Conservation (phyloP, 2,329 filamentous ascomycete genomes). For the Paracoccidioides lutzii region DNA sequence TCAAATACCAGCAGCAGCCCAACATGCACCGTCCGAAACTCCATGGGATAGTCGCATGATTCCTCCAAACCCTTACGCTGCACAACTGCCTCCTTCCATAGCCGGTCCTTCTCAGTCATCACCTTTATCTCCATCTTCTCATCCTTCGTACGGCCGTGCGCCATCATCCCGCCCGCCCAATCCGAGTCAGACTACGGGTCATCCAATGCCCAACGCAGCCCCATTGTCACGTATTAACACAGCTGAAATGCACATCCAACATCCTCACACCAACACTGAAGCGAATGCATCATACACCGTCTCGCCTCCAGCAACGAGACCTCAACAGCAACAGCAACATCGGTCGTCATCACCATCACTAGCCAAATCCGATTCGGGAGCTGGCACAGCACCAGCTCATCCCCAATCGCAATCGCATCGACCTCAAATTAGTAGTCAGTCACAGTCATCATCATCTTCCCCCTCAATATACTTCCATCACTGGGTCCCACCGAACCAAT, state of each 20-base stretch:
- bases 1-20: conserved; percentile 14
- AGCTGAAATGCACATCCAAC: conserved; percentile 28
- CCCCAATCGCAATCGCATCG: conserved; percentile 36
- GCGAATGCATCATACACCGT: not conserved
- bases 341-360: conserved; percentile 29
- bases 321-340: conserved; percentile 23
- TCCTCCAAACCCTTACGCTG: conserved; percentile 24
- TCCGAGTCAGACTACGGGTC: conserved; percentile 11
- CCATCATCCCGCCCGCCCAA: conserved; percentile 4
- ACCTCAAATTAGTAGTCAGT: conserved; percentile 19
- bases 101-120: not conserved
- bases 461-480: conserved; percentile 82
- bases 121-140: not conserved
- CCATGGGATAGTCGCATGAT: conserved; percentile 22
- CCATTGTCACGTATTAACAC: conserved; percentile 27
- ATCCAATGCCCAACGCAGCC: conserved; percentile 13
- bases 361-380: conserved; percentile 30
- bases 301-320: not conserved
- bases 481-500: conserved; percentile 69
- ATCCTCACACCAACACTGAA: conserved; percentile 15
- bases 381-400: not conserved
- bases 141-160: not conserved
- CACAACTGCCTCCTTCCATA: conserved; percentile 11
- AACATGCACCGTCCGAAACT: conserved; percentile 14
- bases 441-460: conserved; percentile 37